Percentiles rank a stretch among this genome's conserved stretches.
Conservation (phyloP, 2,329 filamentous ascomycete genomes). For the Torrubiellomyces zombiae region DNA sequence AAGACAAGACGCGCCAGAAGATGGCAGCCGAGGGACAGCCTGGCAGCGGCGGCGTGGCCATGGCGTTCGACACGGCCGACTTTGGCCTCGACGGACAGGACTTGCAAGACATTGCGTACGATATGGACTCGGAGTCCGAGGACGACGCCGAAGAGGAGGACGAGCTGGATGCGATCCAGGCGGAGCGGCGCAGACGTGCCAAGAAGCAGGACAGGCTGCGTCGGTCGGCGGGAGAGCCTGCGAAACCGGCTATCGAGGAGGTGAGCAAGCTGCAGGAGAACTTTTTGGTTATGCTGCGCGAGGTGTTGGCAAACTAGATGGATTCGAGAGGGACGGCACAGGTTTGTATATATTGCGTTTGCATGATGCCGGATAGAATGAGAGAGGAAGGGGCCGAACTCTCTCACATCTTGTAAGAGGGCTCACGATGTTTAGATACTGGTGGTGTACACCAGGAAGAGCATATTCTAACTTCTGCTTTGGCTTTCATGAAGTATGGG, state of each 20-base stretch:
- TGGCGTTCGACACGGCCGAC: conserved; percentile 59
- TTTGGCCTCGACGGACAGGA: conserved; percentile 84
- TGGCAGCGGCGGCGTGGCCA: conserved; percentile 32
- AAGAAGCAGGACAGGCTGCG: conserved; percentile 68
- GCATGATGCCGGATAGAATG: not conserved
- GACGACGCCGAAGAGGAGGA: conserved; percentile 62
- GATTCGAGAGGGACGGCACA: conserved; percentile 2
- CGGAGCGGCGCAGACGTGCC: conserved; percentile 62
- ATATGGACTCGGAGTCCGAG: conserved; percentile 48
- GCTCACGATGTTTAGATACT: too few relatives aligned
- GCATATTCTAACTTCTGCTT: too few relatives aligned
- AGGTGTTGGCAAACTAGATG: conserved; percentile 56
- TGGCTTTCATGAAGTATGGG: too few relatives aligned
- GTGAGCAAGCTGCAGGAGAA: conserved; percentile 64
- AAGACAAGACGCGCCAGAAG: conserved; percentile 94
- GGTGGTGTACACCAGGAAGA: too few relatives aligned
- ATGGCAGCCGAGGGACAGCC: conserved; percentile 68
- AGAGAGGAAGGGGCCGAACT: not conserved
- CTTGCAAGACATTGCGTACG: conserved; percentile 70
- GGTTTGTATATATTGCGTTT: conserved; percentile 1
- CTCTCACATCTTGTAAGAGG: too few relatives aligned
- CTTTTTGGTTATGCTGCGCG: conserved; percentile 67
- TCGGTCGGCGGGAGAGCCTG: conserved; percentile 65
- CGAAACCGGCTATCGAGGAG: conserved; percentile 64
- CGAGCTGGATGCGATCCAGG: conserved; percentile 71